Evolutionary conservation across 23 red algal species (phyloP).

Genomic region (Gracilaria vermiculophylla): DNA sequence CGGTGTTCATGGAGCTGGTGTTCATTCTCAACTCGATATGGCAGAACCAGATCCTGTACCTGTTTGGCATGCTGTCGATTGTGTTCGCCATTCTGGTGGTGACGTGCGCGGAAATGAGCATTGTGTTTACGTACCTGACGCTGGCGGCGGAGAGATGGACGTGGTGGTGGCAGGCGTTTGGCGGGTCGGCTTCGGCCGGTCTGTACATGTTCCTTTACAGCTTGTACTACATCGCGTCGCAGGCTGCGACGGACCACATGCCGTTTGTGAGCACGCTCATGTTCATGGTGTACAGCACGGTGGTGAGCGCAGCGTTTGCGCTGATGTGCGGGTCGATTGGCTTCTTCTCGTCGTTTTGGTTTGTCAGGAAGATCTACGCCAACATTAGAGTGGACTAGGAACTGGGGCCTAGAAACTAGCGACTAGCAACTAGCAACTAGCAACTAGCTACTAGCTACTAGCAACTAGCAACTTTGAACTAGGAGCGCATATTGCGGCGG

Average conservation of each 20-base stretch:
- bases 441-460: too few species aligned
- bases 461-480: too few species aligned
- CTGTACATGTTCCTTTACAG: conserved; percentile 96
- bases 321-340: conserved; percentile 84
- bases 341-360: conserved; percentile 86
- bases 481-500: too few species aligned
- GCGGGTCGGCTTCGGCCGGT: conserved; percentile 75
- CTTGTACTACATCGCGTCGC: conserved; percentile 71
- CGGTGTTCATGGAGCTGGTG: conserved; percentile 93
- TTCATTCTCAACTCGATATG: conserved; percentile 89
- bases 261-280: conserved; percentile 73
- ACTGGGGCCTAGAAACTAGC: too few species aligned
- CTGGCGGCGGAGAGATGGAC: conserved; percentile 82
- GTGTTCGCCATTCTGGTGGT: conserved; percentile 90
- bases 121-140: conserved; percentile 91
- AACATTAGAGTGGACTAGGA: conserved; percentile 59
- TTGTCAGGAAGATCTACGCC: conserved; percentile 87
- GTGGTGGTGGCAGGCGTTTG: conserved; percentile 91
- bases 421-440: too few species aligned
- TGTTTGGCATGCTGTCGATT: conserved; percentile 91
- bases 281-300: conserved; percentile 79
- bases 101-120: conserved; percentile 83
- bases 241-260: conserved; percentile 66
- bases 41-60: conserved; percentile 80
- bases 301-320: conserved; percentile 74